Percentiles rank a stretch among this genome's conserved stretches.
Evolutionary conservation across 2,329 filamentous ascomycete species (phyloP).

Genomic region (Endoconidiophora laricicola): DNA sequence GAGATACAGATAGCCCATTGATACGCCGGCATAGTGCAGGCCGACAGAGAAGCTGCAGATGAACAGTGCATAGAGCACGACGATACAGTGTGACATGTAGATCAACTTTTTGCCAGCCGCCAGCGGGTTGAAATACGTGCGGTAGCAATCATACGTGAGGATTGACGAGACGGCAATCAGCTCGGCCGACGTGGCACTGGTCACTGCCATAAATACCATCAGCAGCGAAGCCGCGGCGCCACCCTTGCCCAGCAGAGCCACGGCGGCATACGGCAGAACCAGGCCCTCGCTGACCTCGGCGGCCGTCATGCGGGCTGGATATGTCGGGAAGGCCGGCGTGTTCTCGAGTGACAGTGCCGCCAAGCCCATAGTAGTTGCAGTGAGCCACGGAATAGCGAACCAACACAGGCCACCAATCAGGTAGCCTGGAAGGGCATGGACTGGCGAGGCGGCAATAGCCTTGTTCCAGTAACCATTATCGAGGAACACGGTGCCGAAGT

Average conservation of each 20-base stretch:
- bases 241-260: conserved; percentile 65
- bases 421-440: conserved; percentile 76
- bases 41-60: conserved; percentile 69
- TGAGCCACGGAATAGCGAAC: conserved; percentile 88
- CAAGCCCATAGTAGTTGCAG: conserved; percentile 76
- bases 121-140: conserved; percentile 65
- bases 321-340: conserved; percentile 55
- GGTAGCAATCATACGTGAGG: conserved; percentile 73
- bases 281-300: conserved; percentile 68
- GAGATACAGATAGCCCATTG: conserved; percentile 77
- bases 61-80: conserved; percentile 52
- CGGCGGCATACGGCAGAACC: conserved; percentile 70
- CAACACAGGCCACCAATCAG: conserved; percentile 72
- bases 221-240: conserved; percentile 65
- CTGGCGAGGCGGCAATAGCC: conserved; percentile 72
- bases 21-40: conserved; percentile 56
- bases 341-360: conserved; percentile 64
- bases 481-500: conserved; percentile 71
- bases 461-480: conserved; percentile 91
- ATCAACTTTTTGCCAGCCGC: conserved; percentile 65
- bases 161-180: conserved; percentile 79
- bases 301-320: conserved; percentile 51
- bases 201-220: conserved; percentile 82
- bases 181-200: conserved; percentile 66
- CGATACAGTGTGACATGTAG: conserved; percentile 59